These are phyloP conservation scores for Fusarium decemcellulare DNA, from an alignment of 2,329 filamentous ascomycete genomes.

Conservation along the genomic window DNA sequence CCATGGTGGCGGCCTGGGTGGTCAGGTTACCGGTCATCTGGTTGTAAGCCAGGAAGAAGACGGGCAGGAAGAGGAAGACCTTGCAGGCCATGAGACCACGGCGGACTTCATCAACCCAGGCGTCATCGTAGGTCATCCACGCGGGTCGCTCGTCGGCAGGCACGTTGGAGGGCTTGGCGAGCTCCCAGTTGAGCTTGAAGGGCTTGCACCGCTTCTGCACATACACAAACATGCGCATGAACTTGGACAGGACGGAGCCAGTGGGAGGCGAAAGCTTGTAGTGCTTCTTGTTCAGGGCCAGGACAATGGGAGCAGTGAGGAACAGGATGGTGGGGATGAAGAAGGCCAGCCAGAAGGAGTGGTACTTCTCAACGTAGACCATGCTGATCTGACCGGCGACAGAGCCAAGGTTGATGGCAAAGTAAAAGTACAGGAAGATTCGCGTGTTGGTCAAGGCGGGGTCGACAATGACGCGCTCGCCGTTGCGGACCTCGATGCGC, in stretches of 20 bases:
- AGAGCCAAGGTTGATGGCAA: constrained; percentile 75
- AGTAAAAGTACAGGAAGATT: constrained; percentile 75
- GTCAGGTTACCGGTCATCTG: constrained; percentile 73
- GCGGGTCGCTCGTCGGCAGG: constrained; percentile 67
- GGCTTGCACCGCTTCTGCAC: constrained; percentile 76
- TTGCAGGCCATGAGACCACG: constrained; percentile 79
- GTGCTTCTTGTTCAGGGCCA: constrained; percentile 70
- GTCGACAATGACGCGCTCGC: constrained; percentile 79
- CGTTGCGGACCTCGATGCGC: constrained; percentile 68
- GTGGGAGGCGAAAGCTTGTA: constrained; percentile 77
- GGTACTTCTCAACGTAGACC: constrained; percentile 82
- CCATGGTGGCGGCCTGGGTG: constrained; percentile 76
- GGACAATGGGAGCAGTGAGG: constrained; percentile 72
- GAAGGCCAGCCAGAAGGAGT: constrained; percentile 82
- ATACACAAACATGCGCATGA: constrained; percentile 71
- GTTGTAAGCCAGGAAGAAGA: constrained; percentile 72
- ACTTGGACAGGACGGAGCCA: constrained; percentile 80
- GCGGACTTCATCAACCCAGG: constrained; percentile 84
- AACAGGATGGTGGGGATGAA: constrained; percentile 77
- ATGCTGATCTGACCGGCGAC: constrained; percentile 71
- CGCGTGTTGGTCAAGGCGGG: constrained; percentile 77
- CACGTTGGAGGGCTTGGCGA: constrained; percentile 76
- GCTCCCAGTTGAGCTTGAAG: constrained; percentile 77
- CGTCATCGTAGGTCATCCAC: constrained; percentile 89
- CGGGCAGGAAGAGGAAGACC: constrained; percentile 80